Evolutionary conservation across 345 rosid genomes (phyloP).

Genomic region (Crucihimalaya himalaica): DNA sequence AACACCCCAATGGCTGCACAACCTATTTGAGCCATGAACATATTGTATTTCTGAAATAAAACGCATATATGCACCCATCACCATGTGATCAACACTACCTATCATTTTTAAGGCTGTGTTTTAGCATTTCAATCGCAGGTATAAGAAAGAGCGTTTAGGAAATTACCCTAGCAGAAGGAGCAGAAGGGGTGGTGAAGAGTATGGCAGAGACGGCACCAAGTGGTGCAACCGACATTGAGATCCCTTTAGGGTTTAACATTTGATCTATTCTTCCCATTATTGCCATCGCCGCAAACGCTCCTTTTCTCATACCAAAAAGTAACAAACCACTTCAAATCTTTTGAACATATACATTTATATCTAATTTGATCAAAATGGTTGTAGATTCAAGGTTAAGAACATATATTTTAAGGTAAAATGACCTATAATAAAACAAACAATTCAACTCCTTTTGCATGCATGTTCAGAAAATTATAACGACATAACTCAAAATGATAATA

Average conservation of each 20-base stretch:
- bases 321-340: neutral
- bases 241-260: conserved; percentile 61
- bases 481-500: neutral
- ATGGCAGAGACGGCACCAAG: conserved; percentile 81
- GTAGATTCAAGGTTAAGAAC: neutral
- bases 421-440: neutral
- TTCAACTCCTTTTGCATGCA: conserved; percentile 1
- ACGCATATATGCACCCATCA: conserved; percentile 17
- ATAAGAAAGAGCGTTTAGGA: neutral
- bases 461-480: neutral
- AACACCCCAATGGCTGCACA: conserved; percentile 79
- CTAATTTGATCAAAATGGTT: neutral
- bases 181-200: conserved; percentile 68
- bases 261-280: conserved; percentile 78
- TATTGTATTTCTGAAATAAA: conserved; percentile 74
- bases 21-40: conserved; percentile 88
- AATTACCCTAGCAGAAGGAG: conserved; percentile 63
- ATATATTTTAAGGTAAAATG: neutral
- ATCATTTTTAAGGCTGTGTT: neutral
- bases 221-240: conserved; percentile 78
- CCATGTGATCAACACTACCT: conserved; percentile 15
- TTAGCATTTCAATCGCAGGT: conserved; percentile 55
- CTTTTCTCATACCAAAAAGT: conserved; percentile 39
- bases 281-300: conserved; percentile 94
- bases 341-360: neutral